Percentiles rank a stretch among this genome's conserved stretches.
Conservation (phyloP, 2,329 filamentous ascomycete genomes). For the Colletotrichum kahawae region DNA sequence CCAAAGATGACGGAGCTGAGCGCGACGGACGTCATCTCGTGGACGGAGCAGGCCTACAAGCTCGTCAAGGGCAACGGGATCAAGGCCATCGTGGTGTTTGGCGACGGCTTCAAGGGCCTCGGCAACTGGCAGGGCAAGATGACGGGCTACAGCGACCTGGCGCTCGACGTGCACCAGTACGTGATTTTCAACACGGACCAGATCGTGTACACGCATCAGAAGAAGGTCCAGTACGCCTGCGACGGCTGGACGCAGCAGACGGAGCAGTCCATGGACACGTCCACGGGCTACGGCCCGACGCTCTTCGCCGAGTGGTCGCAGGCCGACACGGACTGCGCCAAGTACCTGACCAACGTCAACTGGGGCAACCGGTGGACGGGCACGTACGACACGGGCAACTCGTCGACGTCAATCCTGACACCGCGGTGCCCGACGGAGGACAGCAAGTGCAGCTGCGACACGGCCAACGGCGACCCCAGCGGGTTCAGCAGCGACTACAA, state of each 20-base stretch:
- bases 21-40: slow-evolving; percentile 70
- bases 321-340: slow-evolving; percentile 93
- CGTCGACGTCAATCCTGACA: slow-evolving; percentile 64
- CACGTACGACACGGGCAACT: slow-evolving; percentile 74
- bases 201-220: slow-evolving; percentile 79
- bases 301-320: slow-evolving; percentile 98
- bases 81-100: slow-evolving; percentile 77
- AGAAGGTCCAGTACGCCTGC: slow-evolving; percentile 89
- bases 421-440: slow-evolving; percentile 77
- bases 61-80: slow-evolving; percentile 80
- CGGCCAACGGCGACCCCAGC: slow-evolving; percentile 75
- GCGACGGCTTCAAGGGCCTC: slow-evolving; percentile 93
- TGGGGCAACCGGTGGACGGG: slow-evolving; percentile 92
- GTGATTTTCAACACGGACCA: slow-evolving; percentile 95
- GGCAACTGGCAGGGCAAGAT: slow-evolving; percentile 89
- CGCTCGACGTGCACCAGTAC: slow-evolving; percentile 98
- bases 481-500: slow-evolving; percentile 79
- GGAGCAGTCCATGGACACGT: slow-evolving; percentile 70
- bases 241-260: slow-evolving; percentile 85
- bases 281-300: slow-evolving; percentile 87
- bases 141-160: slow-evolving; percentile 71
- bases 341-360: slow-evolving; percentile 86
- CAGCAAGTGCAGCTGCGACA: slow-evolving; percentile 71
- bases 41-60: slow-evolving; percentile 77
- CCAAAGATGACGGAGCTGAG: slow-evolving; percentile 83